Base-by-base conservation (phyloP, 352 stramenopile genomes). In the Globisporangium camurandrum region DNA sequence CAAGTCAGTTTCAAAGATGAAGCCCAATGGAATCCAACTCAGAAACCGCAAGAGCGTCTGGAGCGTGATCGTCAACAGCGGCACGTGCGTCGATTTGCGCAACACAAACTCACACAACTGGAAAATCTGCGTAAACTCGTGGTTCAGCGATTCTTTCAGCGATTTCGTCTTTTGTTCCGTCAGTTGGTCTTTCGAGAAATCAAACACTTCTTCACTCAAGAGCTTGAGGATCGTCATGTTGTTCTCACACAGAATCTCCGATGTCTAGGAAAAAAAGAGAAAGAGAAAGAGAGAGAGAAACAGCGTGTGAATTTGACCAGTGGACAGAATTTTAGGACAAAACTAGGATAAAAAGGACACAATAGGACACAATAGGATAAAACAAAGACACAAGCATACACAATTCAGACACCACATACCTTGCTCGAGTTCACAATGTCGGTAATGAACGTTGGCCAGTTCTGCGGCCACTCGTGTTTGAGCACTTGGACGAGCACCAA, bases 161-260 rank as follows among this genome's bases (percentile, higher is more conserved):
- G 79, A 87, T 65, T 98, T 98, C 17, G 97, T 97, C 66, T 98
- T 98, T 64, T 98, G 84, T 56, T 96, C 97, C 28, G 95, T 98
- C 65, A 98, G 97, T 71, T 97, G 91, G 57, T 98, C 96, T 62
- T 96, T 97, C 3, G 88, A 97, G 58, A 99, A 99, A 56, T 99
- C 96, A 73, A 99, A 99, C 28, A 97, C 84, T 60, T 99, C 97
- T 69, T 99, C 97, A 50, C 88, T 98, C 33, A 99, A 75, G 33
- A 99, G 76, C 71, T 99, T 99, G 24, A 99, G 73, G 52, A 99
- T 99, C 45, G 94, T 95, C 95, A 99, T 99, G 75, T 99, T 99
- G 82, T 99, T 99, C 68, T 99, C 96, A 63, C 97, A 99, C 33
- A 99, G 68, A 19, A 98, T 80, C 71, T 99, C 97, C 11, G 81